Percentiles rank a stretch among this genome's conserved stretches.
These are phyloP conservation scores for Didymella keratinophila DNA, from an alignment of 2,329 filamentous ascomycete genomes.

Conservation along the genomic window DNA sequence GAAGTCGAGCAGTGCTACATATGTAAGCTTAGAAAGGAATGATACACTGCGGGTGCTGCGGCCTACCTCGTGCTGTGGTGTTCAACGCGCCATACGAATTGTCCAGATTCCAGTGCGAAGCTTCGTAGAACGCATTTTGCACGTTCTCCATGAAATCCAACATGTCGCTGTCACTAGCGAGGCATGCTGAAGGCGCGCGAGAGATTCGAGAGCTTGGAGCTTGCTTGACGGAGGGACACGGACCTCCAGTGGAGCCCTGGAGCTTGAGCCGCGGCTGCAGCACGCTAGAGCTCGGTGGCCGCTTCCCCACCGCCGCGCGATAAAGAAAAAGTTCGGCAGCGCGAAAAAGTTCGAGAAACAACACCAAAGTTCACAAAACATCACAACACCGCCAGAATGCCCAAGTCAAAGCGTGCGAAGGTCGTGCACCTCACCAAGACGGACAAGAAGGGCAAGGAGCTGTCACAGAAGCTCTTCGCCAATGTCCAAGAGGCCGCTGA, in stretches of 20 bases:
- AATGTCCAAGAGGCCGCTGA: constrained; percentile 86
- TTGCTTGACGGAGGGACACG: constrained; percentile 11
- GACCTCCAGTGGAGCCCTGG: constrained; percentile 29
- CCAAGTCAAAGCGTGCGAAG: constrained; percentile 92
- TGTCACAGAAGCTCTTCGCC: constrained; percentile 84
- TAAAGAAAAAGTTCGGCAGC: not conserved
- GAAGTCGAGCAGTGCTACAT: constrained; percentile 83
- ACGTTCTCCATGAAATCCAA: constrained; percentile 98
- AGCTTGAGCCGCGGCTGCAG: constrained; percentile 36
- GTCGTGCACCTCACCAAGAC: constrained; percentile 91
- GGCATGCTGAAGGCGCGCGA: constrained; percentile 29
- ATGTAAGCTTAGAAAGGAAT: constrained; percentile 21
- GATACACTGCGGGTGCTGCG: constrained; percentile 11
- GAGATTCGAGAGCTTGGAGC: constrained; percentile 9
- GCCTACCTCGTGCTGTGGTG: constrained; percentile 77
- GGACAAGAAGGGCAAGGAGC: constrained; percentile 91
- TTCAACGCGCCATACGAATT: constrained; percentile 91
- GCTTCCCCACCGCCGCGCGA: not conserved
- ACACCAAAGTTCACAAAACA: constrained; percentile 24
- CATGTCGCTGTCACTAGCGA: constrained; percentile 64
- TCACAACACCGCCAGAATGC: constrained; percentile 68
- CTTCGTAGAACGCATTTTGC: constrained; percentile 86
- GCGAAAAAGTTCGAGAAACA: constrained; percentile 10
- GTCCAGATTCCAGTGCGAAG: constrained; percentile 87
- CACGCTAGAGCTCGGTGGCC: constrained; percentile 27